Evolutionary conservation across 2,329 filamentous ascomycete genomes (phyloP), one percentile per base, ranked within the genome.

Genomic region (Pyricularia pennisetigena): DNA sequence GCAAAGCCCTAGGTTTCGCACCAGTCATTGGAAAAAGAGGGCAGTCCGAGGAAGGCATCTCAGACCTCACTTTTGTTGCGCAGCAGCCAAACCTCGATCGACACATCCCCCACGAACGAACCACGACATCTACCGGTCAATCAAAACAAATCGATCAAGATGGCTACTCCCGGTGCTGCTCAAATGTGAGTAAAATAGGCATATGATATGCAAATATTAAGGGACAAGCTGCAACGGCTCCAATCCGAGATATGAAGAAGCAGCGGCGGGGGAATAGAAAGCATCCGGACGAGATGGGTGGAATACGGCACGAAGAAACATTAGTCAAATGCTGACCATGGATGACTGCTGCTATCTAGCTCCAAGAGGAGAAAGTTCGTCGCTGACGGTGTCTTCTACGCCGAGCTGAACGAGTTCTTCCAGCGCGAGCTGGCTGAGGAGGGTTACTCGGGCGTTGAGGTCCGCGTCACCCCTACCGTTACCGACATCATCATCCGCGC

Each of bases 361-460:
- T 94, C 91, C 82, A 94, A 94, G 90, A 85, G 90, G 84, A 92
- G 91, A 88, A 94, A 94, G 90, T 94, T 94, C 86, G 90, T 94
- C 81, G 92, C 91, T 76, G 95, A 99, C 85, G 95, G 95, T 90
- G 95, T 99, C 80, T 99, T 99, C 92, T 99, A 97, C 85, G 95
- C 95, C 87, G 95, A 99, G 87, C 87, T 99, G 84, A 99, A 99
- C 91, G 95, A 99, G 88, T 99, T 99, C 91, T 99, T 99, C 93
- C 95, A 98, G 90, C 94, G 95, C 84, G 95, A 99, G 87, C 88
- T 99, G 82, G 95, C 95, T 81, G 95, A 99, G 90, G 96, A 99
- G 87, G 95, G 95, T 78, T 99, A 99, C 90, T 99, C 95, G 69
- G 95, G 95, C 82, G 95, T 99, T 82, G 96, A 99, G 88, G 95